phyloP scores from a whole-genome alignment of 768 basidiomycete species.

The Boletus vermiculosoides region DNA sequence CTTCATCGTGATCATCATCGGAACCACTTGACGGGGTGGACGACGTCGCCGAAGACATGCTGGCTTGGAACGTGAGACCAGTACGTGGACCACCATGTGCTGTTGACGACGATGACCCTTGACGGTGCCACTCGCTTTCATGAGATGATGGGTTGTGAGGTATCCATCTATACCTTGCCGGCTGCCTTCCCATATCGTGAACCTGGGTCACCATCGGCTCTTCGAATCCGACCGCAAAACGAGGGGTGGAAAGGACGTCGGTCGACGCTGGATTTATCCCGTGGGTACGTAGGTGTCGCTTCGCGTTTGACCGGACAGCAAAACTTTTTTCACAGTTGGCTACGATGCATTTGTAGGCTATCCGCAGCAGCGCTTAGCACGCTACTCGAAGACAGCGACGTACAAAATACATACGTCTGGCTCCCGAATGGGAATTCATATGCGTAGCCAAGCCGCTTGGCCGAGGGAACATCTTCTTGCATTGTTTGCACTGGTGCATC shows the following conservation, averaged over 20 bases:
- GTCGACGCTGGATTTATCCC: constrained; percentile 41
- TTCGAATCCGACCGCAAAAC: constrained; percentile 44
- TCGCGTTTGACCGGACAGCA: constrained; percentile 78
- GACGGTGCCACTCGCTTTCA: constrained; percentile 27
- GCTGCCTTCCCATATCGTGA: constrained; percentile 37
- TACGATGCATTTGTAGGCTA: constrained; percentile 48
- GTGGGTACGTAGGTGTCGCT: constrained; percentile 76
- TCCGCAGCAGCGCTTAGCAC: constrained; percentile 6
- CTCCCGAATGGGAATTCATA: constrained; percentile 53
- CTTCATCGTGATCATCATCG: constrained; percentile 36
- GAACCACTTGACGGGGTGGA: constrained; percentile 33
- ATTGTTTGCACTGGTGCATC: constrained; percentile 48
- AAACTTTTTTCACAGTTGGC: constrained; percentile 65
- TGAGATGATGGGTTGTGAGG: constrained; percentile 36
- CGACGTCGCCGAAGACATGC: constrained; percentile 37
- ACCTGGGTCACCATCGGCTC: constrained; percentile 46
- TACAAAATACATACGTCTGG: constrained; percentile 40
- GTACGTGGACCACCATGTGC: constrained; percentile 22
- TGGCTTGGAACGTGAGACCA: constrained; percentile 36
- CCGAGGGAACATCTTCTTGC: constrained; percentile 46
- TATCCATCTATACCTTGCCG: constrained; percentile 41
- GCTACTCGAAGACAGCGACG: background rate
- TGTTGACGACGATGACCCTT: constrained; percentile 7
- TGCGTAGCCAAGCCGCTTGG: constrained; percentile 53
- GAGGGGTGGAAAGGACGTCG: constrained; percentile 20